Evolutionary conservation across 2,329 filamentous ascomycete genomes (phyloP), one percentile per base, ranked within the genome.

Genomic region (Cercospora zeina): DNA sequence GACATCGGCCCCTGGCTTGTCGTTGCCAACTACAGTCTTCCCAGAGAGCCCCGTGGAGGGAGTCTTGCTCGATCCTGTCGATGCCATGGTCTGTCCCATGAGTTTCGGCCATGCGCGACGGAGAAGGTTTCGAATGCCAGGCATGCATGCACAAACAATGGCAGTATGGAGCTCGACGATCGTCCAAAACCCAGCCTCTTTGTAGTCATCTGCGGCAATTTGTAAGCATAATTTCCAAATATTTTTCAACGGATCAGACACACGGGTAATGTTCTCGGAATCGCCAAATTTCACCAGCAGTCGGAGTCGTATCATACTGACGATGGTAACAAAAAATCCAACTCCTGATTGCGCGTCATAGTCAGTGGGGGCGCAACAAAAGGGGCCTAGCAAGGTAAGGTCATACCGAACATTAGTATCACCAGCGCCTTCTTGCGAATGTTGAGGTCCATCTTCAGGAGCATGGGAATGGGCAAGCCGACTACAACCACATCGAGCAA

Each of bases 251-350:
- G n/a, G 11, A 4, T 2, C 1, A 10, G 2, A 36, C 61, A 53
- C 24, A 66, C 64, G 62, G 1, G 65, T 67, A 2, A 67, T 16
- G 31, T 67, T 65, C 27, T 63, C 34, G 1, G 61, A 62, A 27
- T 65, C 55, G 8, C 60, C 65, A 34, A 65, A 67, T 14, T 53
- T 61, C 6, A 67, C 61, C 7, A 67, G 61, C 4, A 63, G 30
- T 36, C 60, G 62, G 6, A 65, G 63, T 27, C 65, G 62, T 16
- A 67, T 10, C 14, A 65, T 65, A 57, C 60, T 63, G 34, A 67
- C 65, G n/a, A 65, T 54, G 11, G 65, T 65, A 30, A 67, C 65
- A 34, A 67, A 67, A 49, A 58, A 65, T n/a, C 65, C 65, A 8
- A 67, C 63, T 13, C 62, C 63, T 65, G 11, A 14, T 37, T 4